Evolutionary conservation across 2,329 filamentous ascomycete genomes (phyloP).

Genomic region (Fusarium begoniae): DNA sequence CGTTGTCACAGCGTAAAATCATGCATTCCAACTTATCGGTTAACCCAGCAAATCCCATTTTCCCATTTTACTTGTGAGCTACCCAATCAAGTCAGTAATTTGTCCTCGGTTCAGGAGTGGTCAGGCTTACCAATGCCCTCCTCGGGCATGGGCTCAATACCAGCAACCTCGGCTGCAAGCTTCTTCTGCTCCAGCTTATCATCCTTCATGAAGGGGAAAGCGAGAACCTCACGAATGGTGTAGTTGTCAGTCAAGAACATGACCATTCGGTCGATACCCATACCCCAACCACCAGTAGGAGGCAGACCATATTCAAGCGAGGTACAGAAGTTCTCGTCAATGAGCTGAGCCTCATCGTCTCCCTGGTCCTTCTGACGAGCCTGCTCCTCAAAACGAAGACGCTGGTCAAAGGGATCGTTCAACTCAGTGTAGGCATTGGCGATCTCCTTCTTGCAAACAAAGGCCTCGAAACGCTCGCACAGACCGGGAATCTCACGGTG

Average conservation of each 20-base stretch:
- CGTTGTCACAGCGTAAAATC: conserved; percentile 41
- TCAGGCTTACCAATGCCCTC: conserved; percentile 42
- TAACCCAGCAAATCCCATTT: background rate
- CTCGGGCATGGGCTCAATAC: conserved; percentile 41
- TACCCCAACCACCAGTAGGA: conserved; percentile 94
- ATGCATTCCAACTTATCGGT: conserved; percentile 14
- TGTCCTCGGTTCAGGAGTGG: too few species aligned
- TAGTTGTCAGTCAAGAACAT: conserved; percentile 97
- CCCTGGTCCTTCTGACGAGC: conserved; percentile 94
- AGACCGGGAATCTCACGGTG: conserved; percentile 83
- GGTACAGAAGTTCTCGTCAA: conserved; percentile 95
- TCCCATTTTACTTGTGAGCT: conserved; percentile 40
- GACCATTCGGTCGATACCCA: conserved; percentile 92
- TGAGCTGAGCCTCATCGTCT: conserved; percentile 94
- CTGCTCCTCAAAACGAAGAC: conserved; percentile 87
- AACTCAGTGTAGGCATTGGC: conserved; percentile 97
- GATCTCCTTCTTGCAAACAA: conserved; percentile 82
- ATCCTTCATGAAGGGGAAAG: conserved; percentile 99
- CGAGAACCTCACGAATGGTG: conserved; percentile 93
- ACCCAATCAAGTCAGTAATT: conserved; percentile 11
- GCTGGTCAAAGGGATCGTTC: conserved; percentile 91
- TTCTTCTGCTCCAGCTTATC: conserved; percentile 62
- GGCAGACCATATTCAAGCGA: conserved; percentile 90
- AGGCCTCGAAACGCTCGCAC: conserved; percentile 97
- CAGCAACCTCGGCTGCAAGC: conserved; percentile 46